phyloP scores from a whole-genome alignment of 129 eudicot genomes.

The Saposhnikovia divaricata region DNA sequence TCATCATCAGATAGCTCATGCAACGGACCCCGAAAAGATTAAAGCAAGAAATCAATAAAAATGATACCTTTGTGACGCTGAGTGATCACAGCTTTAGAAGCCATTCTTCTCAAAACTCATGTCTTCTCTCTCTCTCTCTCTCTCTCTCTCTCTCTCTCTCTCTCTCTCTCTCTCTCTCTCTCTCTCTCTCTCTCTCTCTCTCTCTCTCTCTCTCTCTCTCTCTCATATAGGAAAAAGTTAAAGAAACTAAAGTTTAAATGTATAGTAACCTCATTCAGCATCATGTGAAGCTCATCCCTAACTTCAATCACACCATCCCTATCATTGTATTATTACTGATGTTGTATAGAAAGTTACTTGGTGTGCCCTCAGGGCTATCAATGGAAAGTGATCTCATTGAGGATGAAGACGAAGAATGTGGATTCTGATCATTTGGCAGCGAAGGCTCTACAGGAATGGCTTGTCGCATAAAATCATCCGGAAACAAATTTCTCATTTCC shows the following conservation, averaged over 20 bases:
- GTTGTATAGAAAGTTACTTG: slow-evolving; percentile 5
- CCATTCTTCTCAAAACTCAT: background rate
- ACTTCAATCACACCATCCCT: too few relatives aligned
- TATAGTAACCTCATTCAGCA: too few relatives aligned
- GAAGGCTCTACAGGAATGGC: slow-evolving; percentile 13
- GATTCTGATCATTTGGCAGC: slow-evolving; percentile 28
- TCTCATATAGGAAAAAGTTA: too few relatives aligned
- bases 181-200: too few relatives aligned
- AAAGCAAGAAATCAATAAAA: background rate
- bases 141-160: too few relatives aligned
- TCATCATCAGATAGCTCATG: slow-evolving; percentile 63
- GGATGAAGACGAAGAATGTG: slow-evolving; percentile 60
- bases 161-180: too few relatives aligned
- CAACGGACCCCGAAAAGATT: slow-evolving; percentile 21
- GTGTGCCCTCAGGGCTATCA: too few relatives aligned
- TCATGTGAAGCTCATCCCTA: too few relatives aligned
- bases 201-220: too few relatives aligned
- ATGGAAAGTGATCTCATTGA: too few relatives aligned
- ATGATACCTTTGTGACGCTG: slow-evolving; percentile 1
- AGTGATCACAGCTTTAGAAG: background rate
- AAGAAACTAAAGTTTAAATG: too few relatives aligned
- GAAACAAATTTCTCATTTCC: slow-evolving; percentile 45
- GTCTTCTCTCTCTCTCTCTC: background rate
- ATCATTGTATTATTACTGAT: background rate
- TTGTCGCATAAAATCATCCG: slow-evolving; percentile 37